Evolutionary conservation across 768 basidiomycete species (phyloP), one percentile per base, ranked within the genome.

Genomic region (Agaricus subrufescens): DNA sequence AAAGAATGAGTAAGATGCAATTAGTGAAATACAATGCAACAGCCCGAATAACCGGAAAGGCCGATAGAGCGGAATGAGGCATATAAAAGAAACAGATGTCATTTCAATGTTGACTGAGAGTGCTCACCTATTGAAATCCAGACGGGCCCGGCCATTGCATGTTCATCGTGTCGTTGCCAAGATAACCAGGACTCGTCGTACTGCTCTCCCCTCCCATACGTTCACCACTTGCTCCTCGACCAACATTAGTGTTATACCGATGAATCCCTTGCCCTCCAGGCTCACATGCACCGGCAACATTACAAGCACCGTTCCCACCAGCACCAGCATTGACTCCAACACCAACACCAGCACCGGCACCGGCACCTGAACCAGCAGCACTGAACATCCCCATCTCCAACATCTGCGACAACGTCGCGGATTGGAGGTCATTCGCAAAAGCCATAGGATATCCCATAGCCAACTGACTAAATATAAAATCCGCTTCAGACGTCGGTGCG

Each of bases 121-220:
- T 19, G 3, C 27, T 19, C 6, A 72, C 85, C 67, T 65, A 87
- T 86, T 84, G 83, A 61, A 85, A 85, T 15, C 82, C 79, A 1
- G 86, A 85, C n/a, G 84, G 82, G 57, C 72, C 77, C 1, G 82
- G 83, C 86, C 87, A 89, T 34, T 7, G 5, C 83, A 88, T 85
- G 27, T 79, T 75, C 47, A 84, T 76, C 40, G 81, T 77, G 60
- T 80, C 80, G 50, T 70, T 70, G 61, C 85, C 77, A 52, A 78
- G 66, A 40, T 65, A 63, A 5, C 55, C 56, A 48, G 61, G 39
- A 50, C 37, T 37, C 45, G n/a, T 39, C 34, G 46, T 37, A 12
- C 46, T 15, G 37, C 48, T 26, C 2, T 34, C 23, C 9, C 46
- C 46, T 14, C 45, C 37, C 10, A 12, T 34, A 14, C 38, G 46